Evolutionary conservation across 2,329 filamentous ascomycete genomes (phyloP), one percentile per base, ranked within the genome.

Genomic region (Colletotrichum viniferum): DNA sequence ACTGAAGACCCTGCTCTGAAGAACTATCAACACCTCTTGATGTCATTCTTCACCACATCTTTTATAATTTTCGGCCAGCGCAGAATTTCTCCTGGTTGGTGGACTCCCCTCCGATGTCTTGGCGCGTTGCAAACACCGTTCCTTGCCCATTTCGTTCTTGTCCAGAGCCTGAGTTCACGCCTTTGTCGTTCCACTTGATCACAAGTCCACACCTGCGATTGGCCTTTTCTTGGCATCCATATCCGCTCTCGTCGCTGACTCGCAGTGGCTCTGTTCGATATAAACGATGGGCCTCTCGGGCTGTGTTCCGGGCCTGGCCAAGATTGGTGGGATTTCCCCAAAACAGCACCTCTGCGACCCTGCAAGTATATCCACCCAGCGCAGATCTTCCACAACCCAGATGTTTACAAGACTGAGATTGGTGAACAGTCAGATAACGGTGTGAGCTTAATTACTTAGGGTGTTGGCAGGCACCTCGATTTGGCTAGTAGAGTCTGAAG

Each of bases 401-500:
- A 30, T 61, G 16, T 21, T 16, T 12, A 12, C 12, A n/a, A n/a
- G 12, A 10, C 12, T 16, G 21, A 58, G 71, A 69, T 73, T 73
- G 71, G 64, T 13, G 10, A 24, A 18, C 7, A 26, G 18, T 4
- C 7, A 38, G 58, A 64, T 30, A 64, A 69, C 43, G 65, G 71
- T 69, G 65, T 73, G 65, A 73, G 71, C 58, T 69, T 73, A 69
- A 73, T 73, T 73, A 14, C 71, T 64, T 55, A 14, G 30, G 38
- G 32, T 32, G 30, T 21, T 58, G 43, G 5, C 43, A 21, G 34
- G 26, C 18, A 16, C 7, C 56, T 60, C 38, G 14, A 64, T 34
- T 2, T 60, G 43, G 58, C 9, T 43, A 69, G 43, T 2, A 12
- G 71, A 26, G 71, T 73, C n/a, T 69, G 58, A 69, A 64, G 65